Evolutionary conservation across 2,329 filamentous ascomycete species (phyloP).

Genomic region (Pseudogymnoascus sp.): DNA sequence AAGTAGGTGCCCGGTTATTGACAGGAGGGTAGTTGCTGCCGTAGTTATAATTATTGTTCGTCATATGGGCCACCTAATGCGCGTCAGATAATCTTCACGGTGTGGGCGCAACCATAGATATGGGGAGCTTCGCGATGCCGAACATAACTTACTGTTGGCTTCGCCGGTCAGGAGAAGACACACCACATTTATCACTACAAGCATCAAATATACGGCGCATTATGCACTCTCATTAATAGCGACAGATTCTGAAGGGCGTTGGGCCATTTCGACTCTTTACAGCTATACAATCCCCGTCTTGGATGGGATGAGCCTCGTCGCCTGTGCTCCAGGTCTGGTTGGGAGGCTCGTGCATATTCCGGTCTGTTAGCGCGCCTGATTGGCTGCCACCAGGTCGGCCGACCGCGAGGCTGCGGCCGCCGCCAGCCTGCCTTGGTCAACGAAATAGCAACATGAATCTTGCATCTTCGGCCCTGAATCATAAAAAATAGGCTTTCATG

Average conservation of each 20-base stretch:
- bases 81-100: not conserved
- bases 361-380: not conserved
- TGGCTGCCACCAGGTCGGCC: not conserved
- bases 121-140: not conserved
- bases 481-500: not conserved
- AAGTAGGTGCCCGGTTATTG: not conserved
- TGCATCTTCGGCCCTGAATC: not conserved
- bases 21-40: not conserved
- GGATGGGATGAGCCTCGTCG: not conserved
- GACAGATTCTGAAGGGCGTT: not conserved
- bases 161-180: not conserved
- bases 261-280: not conserved
- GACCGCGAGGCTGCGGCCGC: not conserved
- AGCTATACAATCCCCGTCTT: not conserved
- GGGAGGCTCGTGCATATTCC: not conserved
- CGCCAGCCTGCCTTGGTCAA: not conserved
- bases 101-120: not conserved
- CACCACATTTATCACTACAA: not conserved
- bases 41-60: not conserved
- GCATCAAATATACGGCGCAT: not conserved
- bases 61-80: conserved; percentile 2
- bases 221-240: not conserved
- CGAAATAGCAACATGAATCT: not conserved
- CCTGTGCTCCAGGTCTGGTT: not conserved
- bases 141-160: not conserved